Base-by-base conservation (phyloP, 2,329 filamentous ascomycete genomes). In the Xylariaceae sp. region DNA sequence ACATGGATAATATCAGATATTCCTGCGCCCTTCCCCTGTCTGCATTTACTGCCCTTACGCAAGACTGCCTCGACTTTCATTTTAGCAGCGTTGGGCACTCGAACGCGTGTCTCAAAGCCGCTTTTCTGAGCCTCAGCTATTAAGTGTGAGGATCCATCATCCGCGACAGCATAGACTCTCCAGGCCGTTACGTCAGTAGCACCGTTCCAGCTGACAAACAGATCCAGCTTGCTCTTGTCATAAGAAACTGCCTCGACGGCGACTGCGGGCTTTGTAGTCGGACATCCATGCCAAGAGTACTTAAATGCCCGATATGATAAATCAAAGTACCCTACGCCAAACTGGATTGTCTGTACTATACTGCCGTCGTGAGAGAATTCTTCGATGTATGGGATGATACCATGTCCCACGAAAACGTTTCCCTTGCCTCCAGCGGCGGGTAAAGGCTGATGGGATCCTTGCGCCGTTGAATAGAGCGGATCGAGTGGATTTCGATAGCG, bases 151-250 rank as follows among this genome's bases (percentile, higher is more conserved):
- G 33, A 48, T n/a, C 38, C 40, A 16, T 49, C 38, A 19, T 27
- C 46, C 16, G 22, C 32, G 17, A 49, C 55, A 2, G 47, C 39
- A 17, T 64, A 65, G 4, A 70, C 44, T 16, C 59, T 61, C 66
- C 67, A 67, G 34, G 53, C 59, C 44, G 57, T 55, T 38, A 66
- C 59, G 48, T 67, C 66, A 0, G 64, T 67, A 5, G 64, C 65
- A 7, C 64, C 64, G 37, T 64, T 65, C 65, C 65, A 67, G 55
- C 65, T 67, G 61, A 67, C 67, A 46, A 61, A 60, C n/a, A 66
- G 46, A 16, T 43, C 35, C 16, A 16, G 5, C 16, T 32, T 8
- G 27, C 7, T 8, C 12, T 16, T 16, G n/a, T n/a, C n/a, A n/a
- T n/a, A n/a, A 0, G 58, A 60, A 19, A 23, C 19, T 27, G 55